These are phyloP conservation scores for Curvularia eragrostidis DNA, from an alignment of 2,329 filamentous ascomycete genomes.

Conservation along the genomic window DNA sequence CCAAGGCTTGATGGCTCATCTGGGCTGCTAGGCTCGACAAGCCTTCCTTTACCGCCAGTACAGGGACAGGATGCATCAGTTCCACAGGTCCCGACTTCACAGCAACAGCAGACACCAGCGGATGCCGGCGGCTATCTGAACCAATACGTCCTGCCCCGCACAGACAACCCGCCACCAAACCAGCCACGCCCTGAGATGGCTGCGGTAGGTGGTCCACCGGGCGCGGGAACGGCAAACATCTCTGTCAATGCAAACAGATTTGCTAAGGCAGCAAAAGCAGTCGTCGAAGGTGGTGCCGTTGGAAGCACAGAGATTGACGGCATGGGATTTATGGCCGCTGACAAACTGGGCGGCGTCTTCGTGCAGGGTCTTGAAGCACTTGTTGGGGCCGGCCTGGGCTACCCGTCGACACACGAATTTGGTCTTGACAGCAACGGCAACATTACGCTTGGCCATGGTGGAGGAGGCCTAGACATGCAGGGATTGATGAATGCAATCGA, in stretches of 20 bases:
- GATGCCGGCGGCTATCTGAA: slow-evolving; percentile 46
- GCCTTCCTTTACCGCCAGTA: slow-evolving; percentile 33
- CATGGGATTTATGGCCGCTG: slow-evolving; percentile 44
- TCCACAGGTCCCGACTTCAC: slow-evolving; percentile 23
- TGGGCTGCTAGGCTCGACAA: slow-evolving; percentile 30
- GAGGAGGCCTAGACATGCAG: slow-evolving; percentile 30
- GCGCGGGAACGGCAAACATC: slow-evolving; percentile 39
- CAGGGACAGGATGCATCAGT: slow-evolving; percentile 29
- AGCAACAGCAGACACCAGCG: slow-evolving; percentile 41
- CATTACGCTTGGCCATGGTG: slow-evolving; percentile 21
- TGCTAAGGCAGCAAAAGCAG: slow-evolving; percentile 44
- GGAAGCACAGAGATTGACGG: slow-evolving; percentile 43
- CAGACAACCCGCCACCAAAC: slow-evolving; percentile 42
- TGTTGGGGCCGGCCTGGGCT: slow-evolving; percentile 41
- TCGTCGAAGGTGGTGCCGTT: slow-evolving; percentile 43
- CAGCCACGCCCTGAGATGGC: slow-evolving; percentile 46
- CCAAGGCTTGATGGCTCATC: slow-evolving; percentile 35
- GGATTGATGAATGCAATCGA: slow-evolving; percentile 29
- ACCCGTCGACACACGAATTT: slow-evolving; percentile 32
- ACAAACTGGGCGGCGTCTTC: slow-evolving; percentile 44
- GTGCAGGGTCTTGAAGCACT: slow-evolving; percentile 47
- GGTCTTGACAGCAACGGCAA: slow-evolving; percentile 34
- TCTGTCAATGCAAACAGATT: slow-evolving; percentile 42
- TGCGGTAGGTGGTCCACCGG: slow-evolving; percentile 45
- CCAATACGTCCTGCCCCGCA: slow-evolving; percentile 47